Percentiles rank a stretch among this genome's conserved stretches.
These are phyloP conservation scores for Rhynchosporium agropyri DNA, from an alignment of 2,329 filamentous ascomycete genomes.

Conservation along the genomic window DNA sequence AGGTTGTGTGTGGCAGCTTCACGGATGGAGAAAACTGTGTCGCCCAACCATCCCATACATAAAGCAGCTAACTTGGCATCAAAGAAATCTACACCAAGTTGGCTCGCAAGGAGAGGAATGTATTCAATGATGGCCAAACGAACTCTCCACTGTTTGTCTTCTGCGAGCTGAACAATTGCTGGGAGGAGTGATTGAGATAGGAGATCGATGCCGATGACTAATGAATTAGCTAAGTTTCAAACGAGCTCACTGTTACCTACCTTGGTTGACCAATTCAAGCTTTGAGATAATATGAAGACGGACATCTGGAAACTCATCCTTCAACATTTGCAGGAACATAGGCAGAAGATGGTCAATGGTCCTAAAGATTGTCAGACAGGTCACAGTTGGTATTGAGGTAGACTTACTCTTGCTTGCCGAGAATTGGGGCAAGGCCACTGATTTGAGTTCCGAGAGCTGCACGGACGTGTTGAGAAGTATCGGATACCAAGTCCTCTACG, in stretches of 20 bases:
- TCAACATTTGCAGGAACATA: slow-evolving; percentile 99
- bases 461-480: slow-evolving; percentile 94
- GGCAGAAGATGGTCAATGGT: slow-evolving; percentile 95
- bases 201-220: slow-evolving; percentile 96
- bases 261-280: slow-evolving; percentile 95
- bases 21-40: slow-evolving; percentile 97
- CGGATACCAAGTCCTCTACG: slow-evolving; percentile 93
- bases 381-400: background rate
- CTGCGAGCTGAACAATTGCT: slow-evolving; percentile 94
- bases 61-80: slow-evolving; percentile 94
- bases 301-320: slow-evolving; percentile 98
- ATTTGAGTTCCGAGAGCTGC: slow-evolving; percentile 96
- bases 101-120: slow-evolving; percentile 92
- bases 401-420: slow-evolving; percentile 90
- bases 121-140: slow-evolving; percentile 99
- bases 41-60: slow-evolving; percentile 98
- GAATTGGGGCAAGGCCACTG: slow-evolving; percentile 91
- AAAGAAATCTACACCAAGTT: slow-evolving; percentile 96
- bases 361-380: slow-evolving; percentile 49
- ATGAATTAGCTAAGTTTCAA: slow-evolving; percentile 28
- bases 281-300: slow-evolving; percentile 99
- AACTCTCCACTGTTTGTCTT: slow-evolving; percentile 99
- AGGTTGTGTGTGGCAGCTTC: slow-evolving; percentile 97
- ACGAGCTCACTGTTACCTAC: slow-evolving; percentile 49
- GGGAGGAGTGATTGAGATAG: slow-evolving; percentile 95